Conservation (phyloP, 106 monocot genomes). For the Allium fistulosum region DNA sequence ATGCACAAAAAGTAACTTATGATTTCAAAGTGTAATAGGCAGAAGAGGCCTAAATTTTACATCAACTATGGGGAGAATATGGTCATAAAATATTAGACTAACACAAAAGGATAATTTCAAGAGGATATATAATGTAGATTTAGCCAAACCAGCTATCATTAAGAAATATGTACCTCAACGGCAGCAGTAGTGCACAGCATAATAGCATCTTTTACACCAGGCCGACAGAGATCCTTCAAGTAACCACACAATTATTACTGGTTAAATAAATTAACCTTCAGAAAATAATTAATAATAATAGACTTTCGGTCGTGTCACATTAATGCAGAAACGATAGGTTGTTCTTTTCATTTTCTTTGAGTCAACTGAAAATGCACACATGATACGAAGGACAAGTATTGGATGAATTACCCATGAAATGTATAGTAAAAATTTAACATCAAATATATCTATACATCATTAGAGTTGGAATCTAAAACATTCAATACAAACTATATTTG, state of each 20-base stretch:
- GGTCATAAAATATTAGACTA: too few relatives aligned
- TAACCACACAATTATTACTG: neutral
- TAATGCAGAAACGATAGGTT: too few relatives aligned
- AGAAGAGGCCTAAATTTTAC: neutral
- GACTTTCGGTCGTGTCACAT: neutral
- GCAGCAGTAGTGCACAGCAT: conserved; percentile 46
- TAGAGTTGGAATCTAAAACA: too few relatives aligned
- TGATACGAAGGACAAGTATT: too few relatives aligned
- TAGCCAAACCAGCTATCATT: neutral
- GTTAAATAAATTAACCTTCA: neutral
- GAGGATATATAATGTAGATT: neutral
- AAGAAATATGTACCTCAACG: conserved; percentile 41
- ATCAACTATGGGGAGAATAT: too few relatives aligned
- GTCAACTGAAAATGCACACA: too few relatives aligned
- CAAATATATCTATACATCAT: too few relatives aligned
- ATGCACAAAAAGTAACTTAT: neutral
- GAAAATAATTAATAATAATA: neutral
- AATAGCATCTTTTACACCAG: conserved; percentile 61
- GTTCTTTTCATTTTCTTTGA: too few relatives aligned
- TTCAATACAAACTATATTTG: too few relatives aligned
- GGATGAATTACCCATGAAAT: too few relatives aligned
- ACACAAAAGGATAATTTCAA: too few relatives aligned
- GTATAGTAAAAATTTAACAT: too few relatives aligned
- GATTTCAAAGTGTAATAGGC: neutral
- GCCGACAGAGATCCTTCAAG: conserved; percentile 76